Base-by-base conservation (phyloP, 176 grass and related monocot genomes). In the Oryza nivara region DNA sequence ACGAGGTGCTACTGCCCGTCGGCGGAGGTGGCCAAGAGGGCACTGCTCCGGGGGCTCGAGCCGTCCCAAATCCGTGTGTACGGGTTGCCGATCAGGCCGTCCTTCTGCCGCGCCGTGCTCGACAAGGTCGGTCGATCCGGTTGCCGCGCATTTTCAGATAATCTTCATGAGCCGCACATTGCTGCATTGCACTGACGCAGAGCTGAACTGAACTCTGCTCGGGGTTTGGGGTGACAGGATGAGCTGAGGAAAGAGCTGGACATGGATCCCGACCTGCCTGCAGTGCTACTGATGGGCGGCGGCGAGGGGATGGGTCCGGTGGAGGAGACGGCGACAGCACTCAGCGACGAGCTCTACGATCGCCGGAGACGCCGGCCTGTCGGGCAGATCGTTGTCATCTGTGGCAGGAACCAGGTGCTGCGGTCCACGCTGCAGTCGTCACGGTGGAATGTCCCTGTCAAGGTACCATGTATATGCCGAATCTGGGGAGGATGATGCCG, bases 1-100 rank as follows among this genome's bases (percentile, higher is more conserved):
- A 92, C 90, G 25, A 89, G 95, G 86, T 94, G 95, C 74, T 97
- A 94, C 71, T 97, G 95, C 81, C 95, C 95, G 4, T 92, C 95
- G 10, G 19, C 87, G 64, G 90, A 94, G 84, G 92, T 97, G 58
- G 90, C 92, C 0, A 91, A 92, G 68, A 86, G 91, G 67, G 92
- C 95, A 7, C 44, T 90, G 46, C 69, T 91, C 26, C 88, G 83
- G 17, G 95, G 95, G 2, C 81, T 97, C 26, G 49, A 91, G 5
- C 88, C 88, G 46, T 89, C 86, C n/a, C 92, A 97, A 56, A 85
- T 97, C 51, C 90, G 88, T 15, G 84, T 91, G 38, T 92, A 91
- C 47, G 95, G 95, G 7, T 78, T 97, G 66, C 95, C 95, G 12
- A 94, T 92, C 63, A 76, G 95, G 60, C 95, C 95, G 2, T 94